Conservation (phyloP, 148 eudicot genomes). For the Cornus kousa region DNA sequence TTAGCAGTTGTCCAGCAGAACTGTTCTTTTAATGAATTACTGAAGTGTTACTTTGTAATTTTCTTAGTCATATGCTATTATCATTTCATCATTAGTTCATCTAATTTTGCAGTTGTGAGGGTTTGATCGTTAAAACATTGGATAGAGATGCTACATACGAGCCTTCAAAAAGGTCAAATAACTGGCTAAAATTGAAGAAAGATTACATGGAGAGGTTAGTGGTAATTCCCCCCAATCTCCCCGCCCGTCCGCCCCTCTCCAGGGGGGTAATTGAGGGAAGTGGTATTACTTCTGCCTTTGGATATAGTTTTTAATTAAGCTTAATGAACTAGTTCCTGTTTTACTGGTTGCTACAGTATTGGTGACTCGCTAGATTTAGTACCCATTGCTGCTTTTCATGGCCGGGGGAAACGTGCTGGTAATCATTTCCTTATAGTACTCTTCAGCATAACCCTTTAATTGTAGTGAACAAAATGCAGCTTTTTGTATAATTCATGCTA, state of each 20-base stretch:
- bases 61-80: background rate
- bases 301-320: conserved; percentile 8
- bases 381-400: conserved; percentile 93
- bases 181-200: conserved; percentile 94
- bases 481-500: background rate
- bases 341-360: conserved; percentile 44
- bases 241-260: too few species aligned
- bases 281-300: conserved; percentile 9
- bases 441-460: background rate
- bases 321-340: background rate
- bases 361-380: conserved; percentile 96
- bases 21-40: background rate
- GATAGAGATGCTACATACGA: conserved; percentile 90
- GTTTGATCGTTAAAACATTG: conserved; percentile 92
- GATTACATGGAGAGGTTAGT: conserved; percentile 90
- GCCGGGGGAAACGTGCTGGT: conserved; percentile 95
- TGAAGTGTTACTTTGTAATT: background rate
- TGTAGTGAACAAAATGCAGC: background rate
- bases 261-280: background rate
- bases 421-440: conserved; percentile 2
- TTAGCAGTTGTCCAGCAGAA: background rate
- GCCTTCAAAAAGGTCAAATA: conserved; percentile 91
- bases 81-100: conserved; percentile 5
- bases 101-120: conserved; percentile 64
- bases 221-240: background rate